phyloP scores from a whole-genome alignment of 495 filamentous ascomycete species.

The Aspergillus bridgeri region DNA sequence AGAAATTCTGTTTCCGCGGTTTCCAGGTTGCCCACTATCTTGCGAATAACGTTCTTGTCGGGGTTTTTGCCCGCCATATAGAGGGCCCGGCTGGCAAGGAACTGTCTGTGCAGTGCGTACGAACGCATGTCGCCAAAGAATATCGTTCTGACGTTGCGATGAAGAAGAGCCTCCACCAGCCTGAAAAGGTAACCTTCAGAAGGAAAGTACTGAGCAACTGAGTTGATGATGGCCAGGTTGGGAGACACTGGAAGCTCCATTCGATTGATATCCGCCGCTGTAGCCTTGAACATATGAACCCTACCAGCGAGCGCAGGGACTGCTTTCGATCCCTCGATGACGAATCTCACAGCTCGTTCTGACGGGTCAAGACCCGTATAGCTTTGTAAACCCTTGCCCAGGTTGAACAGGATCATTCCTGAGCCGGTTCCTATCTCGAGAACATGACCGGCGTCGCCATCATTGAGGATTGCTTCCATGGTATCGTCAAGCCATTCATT shows the following conservation, averaged over 20 bases:
- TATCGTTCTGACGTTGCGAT: too few relatives aligned
- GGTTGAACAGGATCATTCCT: constrained; percentile 4
- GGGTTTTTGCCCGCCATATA: too few relatives aligned
- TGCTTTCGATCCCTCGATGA: background rate
- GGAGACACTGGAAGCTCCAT: background rate
- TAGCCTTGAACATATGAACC: background rate
- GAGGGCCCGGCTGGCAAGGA: too few relatives aligned
- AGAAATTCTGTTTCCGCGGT: too few relatives aligned
- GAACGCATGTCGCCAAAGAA: too few relatives aligned
- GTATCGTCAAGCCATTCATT: constrained; percentile 5
- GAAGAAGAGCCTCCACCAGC: too few relatives aligned
- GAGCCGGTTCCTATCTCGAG: constrained; percentile 2
- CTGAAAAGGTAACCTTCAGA: background rate
- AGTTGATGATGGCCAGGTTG: constrained; percentile 1
- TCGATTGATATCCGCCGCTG: background rate
- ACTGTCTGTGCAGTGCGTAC: too few relatives aligned
- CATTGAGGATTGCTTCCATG: background rate
- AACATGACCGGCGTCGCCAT: background rate
- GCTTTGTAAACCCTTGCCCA: background rate
- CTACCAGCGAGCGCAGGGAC: background rate
- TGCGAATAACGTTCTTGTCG: too few relatives aligned
- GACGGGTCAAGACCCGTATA: constrained; percentile 2
- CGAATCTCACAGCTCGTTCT: background rate
- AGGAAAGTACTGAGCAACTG: constrained; percentile 7
- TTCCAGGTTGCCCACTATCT: too few relatives aligned